phyloP scores from a whole-genome alignment of 2,329 filamentous ascomycete genomes.

The Fusarium sp. region DNA sequence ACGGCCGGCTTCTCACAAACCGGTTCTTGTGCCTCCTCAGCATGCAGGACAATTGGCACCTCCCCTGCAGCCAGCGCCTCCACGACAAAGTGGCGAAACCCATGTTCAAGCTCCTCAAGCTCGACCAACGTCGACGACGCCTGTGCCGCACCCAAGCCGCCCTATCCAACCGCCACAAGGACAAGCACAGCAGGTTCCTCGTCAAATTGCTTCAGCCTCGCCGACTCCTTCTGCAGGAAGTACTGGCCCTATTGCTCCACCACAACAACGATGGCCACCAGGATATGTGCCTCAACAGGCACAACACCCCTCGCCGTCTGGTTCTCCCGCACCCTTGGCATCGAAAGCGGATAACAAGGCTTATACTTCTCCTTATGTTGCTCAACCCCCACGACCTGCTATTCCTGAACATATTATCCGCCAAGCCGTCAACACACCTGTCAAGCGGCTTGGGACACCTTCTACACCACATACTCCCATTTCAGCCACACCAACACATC shows the following conservation, averaged over 20 bases:
- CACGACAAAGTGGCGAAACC: constrained; percentile 38
- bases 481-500: constrained; percentile 41
- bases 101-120: constrained; percentile 39
- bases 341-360: constrained; percentile 43
- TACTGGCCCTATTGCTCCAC: constrained; percentile 35
- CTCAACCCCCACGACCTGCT: constrained; percentile 49
- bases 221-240: constrained; percentile 40
- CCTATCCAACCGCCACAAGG: constrained; percentile 46
- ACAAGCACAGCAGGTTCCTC: constrained; percentile 40
- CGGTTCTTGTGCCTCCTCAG: constrained; percentile 49
- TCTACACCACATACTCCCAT: constrained; percentile 50
- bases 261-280: constrained; percentile 50
- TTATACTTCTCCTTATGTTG: constrained; percentile 43
- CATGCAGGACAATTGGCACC: constrained; percentile 48
- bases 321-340: constrained; percentile 39
- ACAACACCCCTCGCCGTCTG: constrained; percentile 42
- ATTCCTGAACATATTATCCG: constrained; percentile 54
- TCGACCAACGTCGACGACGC: constrained; percentile 47
- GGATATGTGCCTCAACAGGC: constrained; percentile 43
- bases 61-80: constrained; percentile 48
- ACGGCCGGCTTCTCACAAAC: constrained; percentile 42
- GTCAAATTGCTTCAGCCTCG: constrained; percentile 48
- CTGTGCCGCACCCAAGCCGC: constrained; percentile 47
- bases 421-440: constrained; percentile 49
- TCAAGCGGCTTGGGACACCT: constrained; percentile 46